Evolutionary conservation across 371 early-diverging fungal species (phyloP), one percentile per base, ranked within the genome.

Genomic region (Mortierella sp.): DNA sequence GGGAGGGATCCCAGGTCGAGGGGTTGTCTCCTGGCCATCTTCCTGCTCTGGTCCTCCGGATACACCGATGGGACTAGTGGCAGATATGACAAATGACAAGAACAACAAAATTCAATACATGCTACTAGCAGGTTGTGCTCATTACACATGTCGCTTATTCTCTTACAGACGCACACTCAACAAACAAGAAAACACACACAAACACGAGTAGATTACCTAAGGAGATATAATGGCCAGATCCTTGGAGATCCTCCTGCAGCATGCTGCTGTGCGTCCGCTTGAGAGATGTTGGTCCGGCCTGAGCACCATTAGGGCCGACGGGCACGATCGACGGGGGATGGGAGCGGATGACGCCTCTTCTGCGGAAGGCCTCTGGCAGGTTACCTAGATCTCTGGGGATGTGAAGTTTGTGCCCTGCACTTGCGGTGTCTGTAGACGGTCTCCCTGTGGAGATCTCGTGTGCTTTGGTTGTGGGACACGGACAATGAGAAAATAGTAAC

Each of bases 291-390:
- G 64, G 73, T 19, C 70, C 65, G 6, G 40, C 55, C 14, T 11
- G 34, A n/a, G 69, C n/a, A 41, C 26, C 31, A 1, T 55, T 39
- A 11, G 41, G 8, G 45, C 64, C 31, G n/a, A 64, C 14, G n/a
- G 50, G 37, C 16, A 47, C n/a, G 26, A 47, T 10, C n/a, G 45
- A 50, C 5, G 44, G 24, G 7, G 81, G 37, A 34, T 65, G 70
- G 4, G 82, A 78, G 31, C 83, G 83, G 29, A 82, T 74, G 26
- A 79, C 83, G 34, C 83, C 83, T 41, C 83, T 68, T 53, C 72
- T 82, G 14, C 83, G 74, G 43, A 82, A 82, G n/a, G 47, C 79
- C 14, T 82, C 83, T 8, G 83, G 83, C 31, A 83, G 37, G 63
- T 78, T 83, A 34, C 76, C 75, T n/a, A 78, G 61, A 39, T 74